Conservation (phyloP, 805 yeast genomes). For the Kazachstania martiniae region DNA sequence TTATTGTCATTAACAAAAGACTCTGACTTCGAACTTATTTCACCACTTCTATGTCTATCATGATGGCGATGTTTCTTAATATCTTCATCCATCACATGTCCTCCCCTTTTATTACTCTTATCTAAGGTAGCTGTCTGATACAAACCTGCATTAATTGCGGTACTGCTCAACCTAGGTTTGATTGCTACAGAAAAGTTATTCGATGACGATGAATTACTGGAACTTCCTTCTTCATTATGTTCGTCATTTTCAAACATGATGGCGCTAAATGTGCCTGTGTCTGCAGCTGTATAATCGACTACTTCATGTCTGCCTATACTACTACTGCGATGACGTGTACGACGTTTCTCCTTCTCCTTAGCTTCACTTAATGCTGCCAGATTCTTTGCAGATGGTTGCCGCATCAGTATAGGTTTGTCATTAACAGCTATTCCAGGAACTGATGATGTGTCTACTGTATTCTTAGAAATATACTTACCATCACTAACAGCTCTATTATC, state of each 20-base stretch:
- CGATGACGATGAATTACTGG: no score
- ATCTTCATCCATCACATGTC: not conserved
- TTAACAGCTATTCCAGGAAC: slow-evolving; percentile 1
- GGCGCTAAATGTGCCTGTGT: slow-evolving; percentile 21
- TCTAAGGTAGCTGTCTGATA: no score
- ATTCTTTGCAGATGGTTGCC: slow-evolving; percentile 1
- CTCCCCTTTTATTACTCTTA: no score
- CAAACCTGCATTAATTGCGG: no score
- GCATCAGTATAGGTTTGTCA: not conserved
- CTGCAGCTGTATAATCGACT: slow-evolving; percentile 19
- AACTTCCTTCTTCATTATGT: no score
- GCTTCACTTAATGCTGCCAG: not conserved
- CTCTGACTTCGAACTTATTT: slow-evolving; percentile 1
- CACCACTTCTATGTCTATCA: not conserved
- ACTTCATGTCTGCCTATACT: not conserved
- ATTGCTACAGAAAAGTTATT: no score
- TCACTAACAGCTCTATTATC: not conserved
- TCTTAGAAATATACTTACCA: not conserved
- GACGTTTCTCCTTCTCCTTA: slow-evolving; percentile 5
- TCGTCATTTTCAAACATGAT: slow-evolving; percentile 15
- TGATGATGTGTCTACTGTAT: not conserved
- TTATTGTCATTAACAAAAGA: slow-evolving; percentile 12
- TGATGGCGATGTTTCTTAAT: slow-evolving; percentile 2
- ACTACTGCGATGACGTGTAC: slow-evolving; percentile 4
- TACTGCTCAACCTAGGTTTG: no score